Evolutionary conservation across 305 asterid species (phyloP).

Genomic region (Fraxinus greggii): DNA sequence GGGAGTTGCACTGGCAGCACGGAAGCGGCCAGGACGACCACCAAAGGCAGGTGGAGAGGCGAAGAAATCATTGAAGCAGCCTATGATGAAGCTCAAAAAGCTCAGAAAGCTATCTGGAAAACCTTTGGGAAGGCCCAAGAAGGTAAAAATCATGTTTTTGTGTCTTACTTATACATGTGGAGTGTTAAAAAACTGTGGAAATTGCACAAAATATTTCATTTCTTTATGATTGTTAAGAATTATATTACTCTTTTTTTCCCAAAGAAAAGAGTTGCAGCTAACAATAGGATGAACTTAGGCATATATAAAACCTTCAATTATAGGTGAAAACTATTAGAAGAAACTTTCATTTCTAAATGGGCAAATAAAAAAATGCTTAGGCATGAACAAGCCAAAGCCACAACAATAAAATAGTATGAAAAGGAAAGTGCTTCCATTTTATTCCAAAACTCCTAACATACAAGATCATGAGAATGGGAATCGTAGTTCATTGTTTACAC

Average conservation of each 20-base stretch:
- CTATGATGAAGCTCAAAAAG: conserved; percentile 29
- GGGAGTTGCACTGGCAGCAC: conserved; percentile 19
- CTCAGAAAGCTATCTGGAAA: conserved; percentile 55
- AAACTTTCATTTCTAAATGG: background rate
- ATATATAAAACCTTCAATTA: background rate
- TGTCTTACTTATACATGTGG: background rate
- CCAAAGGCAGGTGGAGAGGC: conserved; percentile 37
- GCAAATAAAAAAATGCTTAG: background rate
- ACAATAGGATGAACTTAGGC: background rate
- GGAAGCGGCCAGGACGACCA: conserved; percentile 76
- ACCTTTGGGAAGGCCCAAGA: conserved; percentile 77
- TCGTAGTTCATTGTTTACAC: background rate
- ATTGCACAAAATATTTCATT: background rate
- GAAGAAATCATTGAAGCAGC: conserved; percentile 28
- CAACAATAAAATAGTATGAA: background rate
- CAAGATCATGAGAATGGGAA: background rate
- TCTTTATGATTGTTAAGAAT: background rate
- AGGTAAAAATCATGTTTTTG: conserved; percentile 40
- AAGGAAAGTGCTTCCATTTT: background rate
- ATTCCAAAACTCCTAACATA: background rate
- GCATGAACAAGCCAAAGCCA: background rate
- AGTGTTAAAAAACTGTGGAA: background rate
- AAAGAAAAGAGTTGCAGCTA: background rate
- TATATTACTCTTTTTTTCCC: background rate
- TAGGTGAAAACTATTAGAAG: background rate